Evolutionary conservation across 805 yeast genomes (phyloP).

Genomic region (Yarrowia sp.): DNA sequence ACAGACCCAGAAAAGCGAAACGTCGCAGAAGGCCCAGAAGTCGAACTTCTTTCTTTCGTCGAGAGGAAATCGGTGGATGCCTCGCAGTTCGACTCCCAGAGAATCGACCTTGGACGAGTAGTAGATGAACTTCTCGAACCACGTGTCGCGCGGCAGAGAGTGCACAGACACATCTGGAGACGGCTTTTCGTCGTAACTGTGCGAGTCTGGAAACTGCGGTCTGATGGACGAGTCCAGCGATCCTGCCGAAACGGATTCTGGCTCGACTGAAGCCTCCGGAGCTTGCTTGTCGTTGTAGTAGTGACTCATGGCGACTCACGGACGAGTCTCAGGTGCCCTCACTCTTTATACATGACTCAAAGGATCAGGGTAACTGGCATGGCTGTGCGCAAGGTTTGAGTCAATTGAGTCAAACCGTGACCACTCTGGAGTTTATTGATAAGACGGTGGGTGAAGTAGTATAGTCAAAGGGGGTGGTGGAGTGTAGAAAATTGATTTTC

Average conservation of each 20-base stretch:
- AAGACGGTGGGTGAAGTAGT: no score
- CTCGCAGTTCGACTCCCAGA: conserved; percentile 70
- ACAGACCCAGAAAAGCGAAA: conserved; percentile 75
- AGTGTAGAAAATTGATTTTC: background rate
- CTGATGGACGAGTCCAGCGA: background rate
- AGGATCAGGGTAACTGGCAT: background rate
- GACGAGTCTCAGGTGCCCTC: background rate
- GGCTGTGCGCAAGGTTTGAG: conserved; percentile 12
- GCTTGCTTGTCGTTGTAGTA: background rate
- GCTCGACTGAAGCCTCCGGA: no score
- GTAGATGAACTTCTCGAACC: conserved; percentile 28
- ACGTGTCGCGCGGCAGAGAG: conserved; percentile 3
- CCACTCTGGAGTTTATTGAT: background rate
- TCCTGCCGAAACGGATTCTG: background rate
- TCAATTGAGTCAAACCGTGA: conserved; percentile 13
- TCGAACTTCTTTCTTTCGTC: conserved; percentile 49
- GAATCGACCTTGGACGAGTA: conserved; percentile 47
- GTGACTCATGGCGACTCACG: background rate
- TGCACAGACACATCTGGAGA: conserved; percentile 1
- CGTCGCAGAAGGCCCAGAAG: conserved; percentile 37
- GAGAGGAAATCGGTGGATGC: conserved; percentile 72
- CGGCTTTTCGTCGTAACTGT: background rate
- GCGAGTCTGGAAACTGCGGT: background rate
- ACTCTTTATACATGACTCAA: conserved; percentile 17
- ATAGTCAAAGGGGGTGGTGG: background rate